A percentile compares a stretch with the other conserved stretches of the same genome.
phyloP scores from a whole-genome alignment of 2,329 filamentous ascomycete species.

The Aureobasidium sp. region DNA sequence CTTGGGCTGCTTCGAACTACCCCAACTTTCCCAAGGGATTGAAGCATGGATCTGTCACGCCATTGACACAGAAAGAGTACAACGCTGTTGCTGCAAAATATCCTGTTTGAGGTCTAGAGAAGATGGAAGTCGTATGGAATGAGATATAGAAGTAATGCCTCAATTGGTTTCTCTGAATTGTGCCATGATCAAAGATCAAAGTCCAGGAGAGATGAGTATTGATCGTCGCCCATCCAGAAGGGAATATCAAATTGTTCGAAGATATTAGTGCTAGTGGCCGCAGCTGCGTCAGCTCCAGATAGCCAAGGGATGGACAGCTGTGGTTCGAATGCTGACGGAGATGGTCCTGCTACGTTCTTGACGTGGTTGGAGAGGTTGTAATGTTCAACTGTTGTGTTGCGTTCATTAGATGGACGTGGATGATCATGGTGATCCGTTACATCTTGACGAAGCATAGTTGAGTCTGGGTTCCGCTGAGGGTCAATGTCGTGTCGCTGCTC shows the following conservation, averaged over 20 bases:
- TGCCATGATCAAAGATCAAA: background rate
- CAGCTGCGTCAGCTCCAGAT: background rate
- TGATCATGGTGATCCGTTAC: too few species aligned
- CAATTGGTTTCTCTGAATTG: too few species aligned
- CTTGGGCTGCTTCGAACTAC: background rate
- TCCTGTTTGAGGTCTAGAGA: background rate
- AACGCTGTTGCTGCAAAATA: slow-evolving; percentile 6
- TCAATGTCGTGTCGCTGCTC: background rate
- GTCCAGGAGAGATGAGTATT: slow-evolving; percentile 17
- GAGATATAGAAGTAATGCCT: too few species aligned
- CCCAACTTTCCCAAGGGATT: slow-evolving; percentile 1
- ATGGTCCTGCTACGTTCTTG: background rate
- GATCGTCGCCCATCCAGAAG: slow-evolving; percentile 29
- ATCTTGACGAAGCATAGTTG: background rate
- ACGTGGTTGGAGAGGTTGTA: background rate
- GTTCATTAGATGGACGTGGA: too few species aligned
- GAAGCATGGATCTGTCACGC: slow-evolving; percentile 7
- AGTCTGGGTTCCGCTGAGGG: too few species aligned
- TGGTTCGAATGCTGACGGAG: background rate
- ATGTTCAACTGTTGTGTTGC: background rate
- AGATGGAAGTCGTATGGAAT: too few species aligned
- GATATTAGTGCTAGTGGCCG: slow-evolving; percentile 19
- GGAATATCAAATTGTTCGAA: slow-evolving; percentile 30
- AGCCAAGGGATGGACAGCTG: background rate
- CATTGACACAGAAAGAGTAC: slow-evolving; percentile 8